Evolutionary conservation across 2,329 filamentous ascomycete species (phyloP).

Genomic region (Thermoascus crustaceus): DNA sequence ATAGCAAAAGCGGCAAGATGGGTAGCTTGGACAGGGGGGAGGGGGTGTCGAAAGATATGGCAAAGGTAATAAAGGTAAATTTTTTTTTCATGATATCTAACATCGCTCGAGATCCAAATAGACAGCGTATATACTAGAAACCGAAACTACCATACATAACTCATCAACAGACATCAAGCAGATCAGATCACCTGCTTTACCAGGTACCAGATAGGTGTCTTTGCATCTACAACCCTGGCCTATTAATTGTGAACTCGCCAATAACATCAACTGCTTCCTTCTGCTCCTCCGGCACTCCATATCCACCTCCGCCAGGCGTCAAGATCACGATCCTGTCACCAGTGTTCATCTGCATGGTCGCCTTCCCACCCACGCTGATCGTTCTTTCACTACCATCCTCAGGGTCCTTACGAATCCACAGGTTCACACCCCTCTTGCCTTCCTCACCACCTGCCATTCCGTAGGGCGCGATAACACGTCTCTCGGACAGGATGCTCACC

Average conservation of each 20-base stretch:
- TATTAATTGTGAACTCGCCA: constrained; percentile 8
- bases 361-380: constrained; percentile 56
- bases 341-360: constrained; percentile 51
- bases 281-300: constrained; percentile 20
- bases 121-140: too few species aligned
- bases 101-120: too few species aligned
- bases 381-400: constrained; percentile 44
- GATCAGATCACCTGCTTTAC: too few species aligned
- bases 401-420: constrained; percentile 72
- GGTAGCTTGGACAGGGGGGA: too few species aligned
- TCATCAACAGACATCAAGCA: too few species aligned
- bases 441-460: constrained; percentile 77
- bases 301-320: constrained; percentile 47
- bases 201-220: too few species aligned
- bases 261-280: constrained; percentile 22
- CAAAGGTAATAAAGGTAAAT: too few species aligned
- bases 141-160: too few species aligned
- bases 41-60: too few species aligned
- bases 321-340: constrained; percentile 55
- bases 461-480: constrained; percentile 69
- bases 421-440: constrained; percentile 69
- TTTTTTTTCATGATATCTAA: too few species aligned
- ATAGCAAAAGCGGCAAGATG: too few species aligned
- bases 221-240: too few species aligned
- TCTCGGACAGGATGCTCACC: constrained; percentile 69